A percentile compares a stretch with the other conserved stretches of the same genome.
phyloP scores from a whole-genome alignment of 371 early-diverging fungal genomes.

The Mucor circinelloides region DNA sequence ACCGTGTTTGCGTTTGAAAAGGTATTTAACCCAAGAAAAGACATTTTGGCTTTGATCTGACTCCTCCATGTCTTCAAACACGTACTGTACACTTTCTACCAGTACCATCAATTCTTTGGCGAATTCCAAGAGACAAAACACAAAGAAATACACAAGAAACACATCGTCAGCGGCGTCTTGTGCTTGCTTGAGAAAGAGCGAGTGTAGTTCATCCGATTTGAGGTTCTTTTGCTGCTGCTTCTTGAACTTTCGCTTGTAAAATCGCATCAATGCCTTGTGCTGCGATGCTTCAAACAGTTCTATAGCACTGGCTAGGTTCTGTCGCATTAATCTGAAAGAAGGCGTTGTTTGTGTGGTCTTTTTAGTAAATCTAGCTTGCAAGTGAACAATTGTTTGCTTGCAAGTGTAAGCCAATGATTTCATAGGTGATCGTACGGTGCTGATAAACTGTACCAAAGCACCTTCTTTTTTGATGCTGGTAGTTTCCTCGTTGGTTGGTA shows the following conservation, averaged over 20 bases:
- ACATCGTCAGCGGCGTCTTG: conserved; percentile 61
- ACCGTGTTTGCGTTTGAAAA: not conserved
- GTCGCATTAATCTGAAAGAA: conserved; percentile 32
- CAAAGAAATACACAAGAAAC: conserved; percentile 76
- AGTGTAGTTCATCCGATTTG: conserved; percentile 26
- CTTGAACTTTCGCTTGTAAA: conserved; percentile 20
- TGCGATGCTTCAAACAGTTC: conserved; percentile 38
- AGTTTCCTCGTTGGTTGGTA: not conserved
- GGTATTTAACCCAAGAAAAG: not conserved
- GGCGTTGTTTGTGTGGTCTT: conserved; percentile 23
- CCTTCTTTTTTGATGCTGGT: conserved; percentile 12
- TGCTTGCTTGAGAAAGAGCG: conserved; percentile 27
- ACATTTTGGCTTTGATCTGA: not conserved
- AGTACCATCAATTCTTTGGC: conserved; percentile 65
- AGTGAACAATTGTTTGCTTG: conserved; percentile 56
- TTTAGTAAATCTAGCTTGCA: conserved; percentile 46
- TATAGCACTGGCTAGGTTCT: conserved; percentile 38
- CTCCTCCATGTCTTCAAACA: conserved; percentile 20
- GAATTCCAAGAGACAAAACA: conserved; percentile 73
- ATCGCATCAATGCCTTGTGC: conserved; percentile 22
- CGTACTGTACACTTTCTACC: conserved; percentile 41
- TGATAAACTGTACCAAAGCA: conserved; percentile 53
- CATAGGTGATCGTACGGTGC: conserved; percentile 54
- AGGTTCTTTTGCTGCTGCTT: not conserved
- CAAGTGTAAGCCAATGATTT: conserved; percentile 63